Base-by-base conservation (phyloP, 495 filamentous ascomycete genomes). In the Lichina pygmaea region DNA sequence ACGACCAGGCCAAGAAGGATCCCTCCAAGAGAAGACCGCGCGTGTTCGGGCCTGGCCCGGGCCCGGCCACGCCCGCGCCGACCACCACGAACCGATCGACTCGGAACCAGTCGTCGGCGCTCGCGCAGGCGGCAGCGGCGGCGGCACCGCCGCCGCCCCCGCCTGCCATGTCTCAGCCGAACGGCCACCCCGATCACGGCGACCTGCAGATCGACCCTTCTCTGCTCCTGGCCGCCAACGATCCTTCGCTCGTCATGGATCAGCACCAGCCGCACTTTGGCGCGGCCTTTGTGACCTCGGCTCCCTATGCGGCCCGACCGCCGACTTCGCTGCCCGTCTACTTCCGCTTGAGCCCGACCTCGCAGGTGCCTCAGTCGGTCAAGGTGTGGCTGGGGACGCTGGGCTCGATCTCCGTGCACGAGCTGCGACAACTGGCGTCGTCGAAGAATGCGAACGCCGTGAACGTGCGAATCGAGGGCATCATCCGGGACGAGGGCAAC, bases 171-270 rank as follows among this genome's bases (percentile, higher is more conserved):
- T 55, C 52, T 55, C 57, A 24, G 24, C 24, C 24, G 24, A 24
- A 24, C 24, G 24, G 24, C 15, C 33, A 45, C 11, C 33, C 31
- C 33, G 32, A 45, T 37, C 44, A 62, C 46, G 57, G 55, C 44
- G 66, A 75, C 50, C 62, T 77, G 58, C 74, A 78, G 52, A 77
- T 80, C 51, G 75, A 78, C 54, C 75, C 75, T 8, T 69, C 69
- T 4, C 54, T 64, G 0, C 57, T 61, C 7, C 57, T 64, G 12
- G 67, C 67, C 11, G 49, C 47, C 33, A 68, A 65, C 47, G 65
- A 70, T 47, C 60, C 62, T 15, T 59, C 66, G 44, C 56, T 66
- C 51, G 47, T 65, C 30, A 16, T 53, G 50, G 39, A 52, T 47
- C 60, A 48, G 54, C 59, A 43, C 8, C 52, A 58, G 31, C 63